A percentile compares a stretch with the other conserved stretches of the same genome.
Conservation (phyloP, 106 monocot genomes). For the Phalaenopsis equestris region DNA sequence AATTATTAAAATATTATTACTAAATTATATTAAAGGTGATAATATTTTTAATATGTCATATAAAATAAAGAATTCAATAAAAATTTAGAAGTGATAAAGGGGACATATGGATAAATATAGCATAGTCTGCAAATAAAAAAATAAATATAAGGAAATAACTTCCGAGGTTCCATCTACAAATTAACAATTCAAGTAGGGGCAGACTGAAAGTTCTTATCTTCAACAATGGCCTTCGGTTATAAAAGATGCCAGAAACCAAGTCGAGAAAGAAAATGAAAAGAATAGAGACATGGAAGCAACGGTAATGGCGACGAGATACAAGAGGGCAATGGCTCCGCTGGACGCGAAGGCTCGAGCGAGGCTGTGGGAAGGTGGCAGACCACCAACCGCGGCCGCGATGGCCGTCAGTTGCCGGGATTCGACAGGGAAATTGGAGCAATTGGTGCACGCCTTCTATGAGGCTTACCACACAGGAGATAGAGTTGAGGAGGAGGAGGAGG, state of each 20-base stretch:
- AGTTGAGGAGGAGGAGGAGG: not conserved
- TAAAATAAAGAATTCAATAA: too few relatives aligned
- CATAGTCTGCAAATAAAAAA: too few relatives aligned
- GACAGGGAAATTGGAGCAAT: slow-evolving; percentile 28
- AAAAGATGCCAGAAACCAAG: not conserved
- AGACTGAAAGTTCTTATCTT: too few relatives aligned
- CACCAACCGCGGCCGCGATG: slow-evolving; percentile 19
- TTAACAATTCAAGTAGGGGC: not conserved
- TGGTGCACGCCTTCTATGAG: slow-evolving; percentile 34
- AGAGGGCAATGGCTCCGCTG: slow-evolving; percentile 34
- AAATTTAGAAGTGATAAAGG: too few relatives aligned
- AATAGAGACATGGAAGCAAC: not conserved
- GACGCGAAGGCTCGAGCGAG: not conserved
- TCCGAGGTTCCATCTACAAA: not conserved
- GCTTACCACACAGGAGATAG: not conserved
- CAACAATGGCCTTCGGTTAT: not conserved
- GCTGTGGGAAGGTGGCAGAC: slow-evolving; percentile 6
- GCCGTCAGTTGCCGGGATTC: not conserved
- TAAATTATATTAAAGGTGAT: too few relatives aligned
- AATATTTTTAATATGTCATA: too few relatives aligned
- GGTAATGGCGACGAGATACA: slow-evolving; percentile 4
- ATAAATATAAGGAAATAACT: too few relatives aligned
- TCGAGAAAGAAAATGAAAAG: not conserved
- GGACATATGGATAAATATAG: too few relatives aligned
- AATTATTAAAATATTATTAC: too few relatives aligned